Evolutionary conservation across 73 alveolate species (phyloP).

Genomic region (Tetrahymena thermophila): DNA sequence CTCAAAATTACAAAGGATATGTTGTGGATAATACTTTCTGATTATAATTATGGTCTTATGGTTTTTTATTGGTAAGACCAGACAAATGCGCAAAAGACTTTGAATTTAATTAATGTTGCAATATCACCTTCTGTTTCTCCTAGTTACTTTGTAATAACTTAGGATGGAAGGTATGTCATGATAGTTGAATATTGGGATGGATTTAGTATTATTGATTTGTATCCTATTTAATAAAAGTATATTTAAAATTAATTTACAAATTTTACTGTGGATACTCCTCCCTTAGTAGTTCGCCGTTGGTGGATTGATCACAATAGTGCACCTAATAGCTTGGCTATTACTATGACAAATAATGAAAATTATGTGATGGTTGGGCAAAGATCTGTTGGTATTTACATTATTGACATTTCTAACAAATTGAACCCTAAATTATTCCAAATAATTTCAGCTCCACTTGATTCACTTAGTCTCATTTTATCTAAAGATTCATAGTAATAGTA

Average conservation of each 20-base stretch:
- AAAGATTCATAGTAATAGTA: neutral
- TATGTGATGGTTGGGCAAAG: neutral
- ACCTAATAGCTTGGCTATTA: neutral
- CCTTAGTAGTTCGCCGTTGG: neutral
- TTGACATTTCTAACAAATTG: neutral
- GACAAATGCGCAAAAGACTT: neutral
- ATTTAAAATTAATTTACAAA: neutral
- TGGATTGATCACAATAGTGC: neutral
- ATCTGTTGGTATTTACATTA: neutral
- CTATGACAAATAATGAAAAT: neutral
- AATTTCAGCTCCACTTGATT: neutral
- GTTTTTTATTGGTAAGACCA: neutral
- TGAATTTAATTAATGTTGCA: neutral
- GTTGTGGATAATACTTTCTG: neutral
- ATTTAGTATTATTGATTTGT: neutral
- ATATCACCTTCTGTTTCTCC: neutral
- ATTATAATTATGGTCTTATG: neutral
- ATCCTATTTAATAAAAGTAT: neutral
- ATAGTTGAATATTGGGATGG: neutral
- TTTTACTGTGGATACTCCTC: neutral
- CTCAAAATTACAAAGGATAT: neutral
- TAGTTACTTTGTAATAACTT: neutral
- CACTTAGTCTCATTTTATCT: neutral
- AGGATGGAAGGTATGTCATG: neutral
- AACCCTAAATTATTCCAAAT: neutral